Base-by-base conservation (phyloP, 805 yeast species). In the Kuraishia cidri region DNA sequence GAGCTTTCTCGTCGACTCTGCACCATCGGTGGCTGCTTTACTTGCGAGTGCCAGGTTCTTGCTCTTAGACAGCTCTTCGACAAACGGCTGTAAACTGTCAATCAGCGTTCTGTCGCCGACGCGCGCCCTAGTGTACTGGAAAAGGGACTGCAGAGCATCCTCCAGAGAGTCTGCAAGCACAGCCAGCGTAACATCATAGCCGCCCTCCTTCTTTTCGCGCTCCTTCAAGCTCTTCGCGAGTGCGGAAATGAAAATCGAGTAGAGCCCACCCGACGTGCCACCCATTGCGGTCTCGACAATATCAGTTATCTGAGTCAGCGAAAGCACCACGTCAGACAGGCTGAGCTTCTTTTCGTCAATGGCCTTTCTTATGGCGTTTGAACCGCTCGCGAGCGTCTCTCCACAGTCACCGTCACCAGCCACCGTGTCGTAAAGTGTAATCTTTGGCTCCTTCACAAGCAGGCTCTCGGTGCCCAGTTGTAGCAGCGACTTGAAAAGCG, bases 381-480 rank as follows among this genome's bases (percentile, higher is more conserved):
- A 92, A 25, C 97, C 97, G 16, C 74, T 69, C 10, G 77, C 84
- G 39, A 88, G 60, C 1, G 97, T 88, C 46, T 85, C 92, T 26
- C 97, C 97, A 58, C 97, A 88, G 52, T 88, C 97, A 45, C 97
- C 97, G 54, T 88, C 97, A 37, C 97, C 97, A 1, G 90, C 96
- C 43, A 76, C 66, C 2, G 94, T 81, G 48, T 88, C 97, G 43
- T 82, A 77, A 35, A 74, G 69, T 1, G 97, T 88, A 47, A 88
- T 80, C 45, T 74, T 71, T 2, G 95, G 92, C 54, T 88, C 97
- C n/a, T 70, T 70, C 18, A 66, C 60, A 27, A 79, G 59, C 5
- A 78, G 58, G 6, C 54, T 51, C 33, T 71, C 60, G 35, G 83
- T 78, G 25, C 72, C 75, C 2, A 67, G 44, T 25, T 54, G 51